Conservation (phyloP, 2,329 filamentous ascomycete genomes). For the Ceratocystis destructans region DNA sequence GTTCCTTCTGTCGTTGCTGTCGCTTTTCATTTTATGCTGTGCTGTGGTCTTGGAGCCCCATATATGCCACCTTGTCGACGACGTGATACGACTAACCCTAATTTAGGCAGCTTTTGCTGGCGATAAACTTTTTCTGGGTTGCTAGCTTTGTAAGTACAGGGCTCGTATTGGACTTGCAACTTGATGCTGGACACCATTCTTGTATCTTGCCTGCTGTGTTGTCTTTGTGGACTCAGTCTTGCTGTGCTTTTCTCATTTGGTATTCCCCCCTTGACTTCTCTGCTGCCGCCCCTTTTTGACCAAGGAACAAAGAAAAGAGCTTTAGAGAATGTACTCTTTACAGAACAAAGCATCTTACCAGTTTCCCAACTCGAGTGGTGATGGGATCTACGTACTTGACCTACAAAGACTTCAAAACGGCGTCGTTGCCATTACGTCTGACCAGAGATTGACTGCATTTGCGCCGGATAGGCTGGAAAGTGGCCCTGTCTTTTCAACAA, state of each 20-base stretch:
- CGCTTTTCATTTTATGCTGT: too few relatives aligned
- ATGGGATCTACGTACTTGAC: slow-evolving; percentile 16
- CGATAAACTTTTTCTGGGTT: background rate
- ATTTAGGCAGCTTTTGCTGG: background rate
- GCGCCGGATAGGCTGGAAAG: slow-evolving; percentile 30
- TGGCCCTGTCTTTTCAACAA: slow-evolving; percentile 29
- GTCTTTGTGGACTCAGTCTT: background rate
- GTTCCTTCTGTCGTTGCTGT: too few relatives aligned
- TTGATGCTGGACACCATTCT: background rate
- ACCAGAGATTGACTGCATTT: slow-evolving; percentile 15
- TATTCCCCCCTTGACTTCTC: background rate
- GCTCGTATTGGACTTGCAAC: too few relatives aligned
- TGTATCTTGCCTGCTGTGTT: background rate
- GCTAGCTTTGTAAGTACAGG: too few relatives aligned
- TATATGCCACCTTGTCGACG: too few relatives aligned
- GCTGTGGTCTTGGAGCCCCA: too few relatives aligned
- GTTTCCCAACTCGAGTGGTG: slow-evolving; percentile 17
- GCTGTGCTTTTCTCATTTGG: background rate
- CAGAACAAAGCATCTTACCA: slow-evolving; percentile 17
- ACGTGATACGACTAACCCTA: too few relatives aligned
- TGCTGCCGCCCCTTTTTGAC: background rate
- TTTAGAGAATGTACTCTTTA: slow-evolving; percentile 14
- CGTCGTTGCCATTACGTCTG: slow-evolving; percentile 14
- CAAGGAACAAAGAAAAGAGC: background rate
- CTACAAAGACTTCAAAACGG: slow-evolving; percentile 12